Evolutionary conservation across 805 yeast genomes (phyloP).

Genomic region (Saccharomyces eubayanus): DNA sequence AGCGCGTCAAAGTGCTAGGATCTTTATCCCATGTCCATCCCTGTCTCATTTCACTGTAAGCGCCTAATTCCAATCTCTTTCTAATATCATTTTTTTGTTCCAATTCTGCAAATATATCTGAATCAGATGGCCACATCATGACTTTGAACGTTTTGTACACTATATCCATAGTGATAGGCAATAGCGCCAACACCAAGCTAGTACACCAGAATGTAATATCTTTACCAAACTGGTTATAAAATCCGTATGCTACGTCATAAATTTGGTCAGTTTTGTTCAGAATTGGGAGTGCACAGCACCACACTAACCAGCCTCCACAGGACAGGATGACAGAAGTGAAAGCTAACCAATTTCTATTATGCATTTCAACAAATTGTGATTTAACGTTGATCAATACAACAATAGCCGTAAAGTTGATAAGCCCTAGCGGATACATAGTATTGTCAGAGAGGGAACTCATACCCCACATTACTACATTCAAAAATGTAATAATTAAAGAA

Average conservation of each 20-base stretch:
- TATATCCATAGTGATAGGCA: conserved; percentile 63
- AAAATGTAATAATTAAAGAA: conserved; percentile 61
- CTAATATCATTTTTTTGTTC: conserved; percentile 66
- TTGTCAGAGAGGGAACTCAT: conserved; percentile 58
- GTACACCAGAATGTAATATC: conserved; percentile 88
- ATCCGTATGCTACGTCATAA: conserved; percentile 63
- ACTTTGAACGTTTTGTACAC: conserved; percentile 48
- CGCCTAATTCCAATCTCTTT: conserved; percentile 59
- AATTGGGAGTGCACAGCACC: conserved; percentile 72
- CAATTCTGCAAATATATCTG: conserved; percentile 67
- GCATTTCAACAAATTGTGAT: conserved; percentile 73
- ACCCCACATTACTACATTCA: conserved; percentile 65
- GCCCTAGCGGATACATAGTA: conserved; percentile 75
- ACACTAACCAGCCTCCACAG: conserved; percentile 73
- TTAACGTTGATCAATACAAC: conserved; percentile 69
- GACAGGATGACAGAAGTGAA: conserved; percentile 60
- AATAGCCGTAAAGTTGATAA: conserved; percentile 62
- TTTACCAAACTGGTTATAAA: conserved; percentile 62
- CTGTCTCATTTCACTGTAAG: conserved; percentile 65
- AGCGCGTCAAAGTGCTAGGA: conserved; percentile 28
- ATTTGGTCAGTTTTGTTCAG: conserved; percentile 50
- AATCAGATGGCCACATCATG: conserved; percentile 58
- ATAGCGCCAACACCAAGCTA: conserved; percentile 43
- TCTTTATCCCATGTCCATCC: conserved; percentile 67
- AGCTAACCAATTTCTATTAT: conserved; percentile 61